Evolutionary conservation across 2,329 filamentous ascomycete species (phyloP).

Genomic region (Blastomyces emzantsi): DNA sequence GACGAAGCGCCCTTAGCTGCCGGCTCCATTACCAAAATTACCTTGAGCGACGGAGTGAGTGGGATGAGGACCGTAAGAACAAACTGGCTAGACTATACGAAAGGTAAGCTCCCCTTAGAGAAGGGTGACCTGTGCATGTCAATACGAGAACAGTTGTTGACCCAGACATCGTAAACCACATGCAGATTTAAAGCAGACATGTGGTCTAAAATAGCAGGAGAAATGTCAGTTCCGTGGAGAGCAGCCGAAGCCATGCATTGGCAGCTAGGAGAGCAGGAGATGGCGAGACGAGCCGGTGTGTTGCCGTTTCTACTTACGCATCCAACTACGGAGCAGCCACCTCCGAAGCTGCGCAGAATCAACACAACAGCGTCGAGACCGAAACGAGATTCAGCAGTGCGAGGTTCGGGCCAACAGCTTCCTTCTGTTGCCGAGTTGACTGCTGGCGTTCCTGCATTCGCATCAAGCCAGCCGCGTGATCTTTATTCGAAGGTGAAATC

Average conservation of each 20-base stretch:
- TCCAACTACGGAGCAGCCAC: slow-evolving; percentile 47
- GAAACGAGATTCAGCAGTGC: slow-evolving; percentile 31
- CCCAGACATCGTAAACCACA: slow-evolving; percentile 30
- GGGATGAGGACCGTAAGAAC: slow-evolving; percentile 97
- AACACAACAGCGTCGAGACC: slow-evolving; percentile 33
- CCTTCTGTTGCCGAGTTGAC: slow-evolving; percentile 41
- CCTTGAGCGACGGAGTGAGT: slow-evolving; percentile 81
- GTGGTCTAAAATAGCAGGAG: slow-evolving; percentile 93
- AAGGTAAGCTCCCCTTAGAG: slow-evolving; percentile 50
- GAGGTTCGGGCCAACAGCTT: slow-evolving; percentile 29
- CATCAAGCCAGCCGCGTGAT: slow-evolving; percentile 31
- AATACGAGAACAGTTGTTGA: slow-evolving; percentile 41
- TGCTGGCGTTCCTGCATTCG: slow-evolving; percentile 39
- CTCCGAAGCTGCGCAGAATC: slow-evolving; percentile 29
- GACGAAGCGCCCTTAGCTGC: slow-evolving; percentile 87
- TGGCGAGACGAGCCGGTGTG: slow-evolving; percentile 62
- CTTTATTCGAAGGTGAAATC: slow-evolving; percentile 20
- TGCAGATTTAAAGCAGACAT: slow-evolving; percentile 90
- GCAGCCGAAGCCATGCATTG: slow-evolving; percentile 98
- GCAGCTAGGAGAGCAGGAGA: slow-evolving; percentile 87
- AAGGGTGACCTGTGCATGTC: neutral
- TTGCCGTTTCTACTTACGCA: slow-evolving; percentile 68
- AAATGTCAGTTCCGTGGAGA: slow-evolving; percentile 91
- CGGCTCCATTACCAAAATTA: slow-evolving; percentile 96
- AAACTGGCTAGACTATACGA: slow-evolving; percentile 92